Evolutionary conservation across 2,329 filamentous ascomycete species (phyloP).

Genomic region (Aspergillus tamarii): DNA sequence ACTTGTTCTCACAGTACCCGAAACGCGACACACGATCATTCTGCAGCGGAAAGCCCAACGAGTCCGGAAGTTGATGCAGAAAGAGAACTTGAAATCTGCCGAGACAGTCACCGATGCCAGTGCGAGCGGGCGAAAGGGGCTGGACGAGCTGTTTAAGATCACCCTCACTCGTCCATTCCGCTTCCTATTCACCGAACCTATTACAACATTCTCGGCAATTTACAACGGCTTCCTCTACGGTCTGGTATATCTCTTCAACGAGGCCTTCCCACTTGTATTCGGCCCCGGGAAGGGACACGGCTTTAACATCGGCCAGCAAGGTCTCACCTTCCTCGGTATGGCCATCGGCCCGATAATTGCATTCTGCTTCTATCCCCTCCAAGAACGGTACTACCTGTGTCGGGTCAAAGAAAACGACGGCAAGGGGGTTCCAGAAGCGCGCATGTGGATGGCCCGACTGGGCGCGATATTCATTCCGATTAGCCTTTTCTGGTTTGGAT

Average conservation of each 20-base stretch:
- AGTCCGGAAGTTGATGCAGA: conserved; percentile 47
- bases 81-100: conserved; percentile 61
- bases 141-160: conserved; percentile 72
- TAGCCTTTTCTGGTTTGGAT: conserved; percentile 70
- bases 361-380: conserved; percentile 57
- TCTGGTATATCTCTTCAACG: conserved; percentile 76
- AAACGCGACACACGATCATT: conserved; percentile 60
- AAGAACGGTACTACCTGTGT: conserved; percentile 45
- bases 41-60: conserved; percentile 60
- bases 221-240: conserved; percentile 69
- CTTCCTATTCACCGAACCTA: conserved; percentile 35
- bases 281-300: conserved; percentile 65
- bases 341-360: conserved; percentile 66
- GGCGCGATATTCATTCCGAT: conserved; percentile 63
- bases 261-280: conserved; percentile 69
- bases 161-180: conserved; percentile 66
- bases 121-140: conserved; percentile 60
- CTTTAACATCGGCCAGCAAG: conserved; percentile 54
- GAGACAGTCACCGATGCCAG: conserved; percentile 51
- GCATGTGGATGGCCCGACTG: conserved; percentile 68
- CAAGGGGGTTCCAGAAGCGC: conserved; percentile 63
- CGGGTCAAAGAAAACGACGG: conserved; percentile 49
- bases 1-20: conserved; percentile 52
- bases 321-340: conserved; percentile 62
- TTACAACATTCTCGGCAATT: conserved; percentile 31